Evolutionary conservation across 163 green algal species (phyloP), one percentile per base, ranked within the genome.

Genomic region (Scenedesmus sp.): DNA sequence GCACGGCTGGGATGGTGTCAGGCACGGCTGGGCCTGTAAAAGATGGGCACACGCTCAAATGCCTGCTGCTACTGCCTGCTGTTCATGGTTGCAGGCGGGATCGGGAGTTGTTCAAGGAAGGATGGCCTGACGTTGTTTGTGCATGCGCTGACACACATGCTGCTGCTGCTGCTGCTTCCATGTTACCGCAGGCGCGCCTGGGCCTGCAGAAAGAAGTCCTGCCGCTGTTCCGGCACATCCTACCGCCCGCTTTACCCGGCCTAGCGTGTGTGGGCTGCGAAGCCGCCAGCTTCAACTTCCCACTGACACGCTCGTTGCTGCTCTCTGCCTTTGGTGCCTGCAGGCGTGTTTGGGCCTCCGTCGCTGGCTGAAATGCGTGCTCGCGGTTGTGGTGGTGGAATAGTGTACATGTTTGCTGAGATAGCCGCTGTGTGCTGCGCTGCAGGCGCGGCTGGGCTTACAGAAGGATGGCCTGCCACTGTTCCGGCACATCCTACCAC

Each of bases 181-280:
- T 55, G 55, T 6, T 12, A 0, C 67, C 74, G 54, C 64, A 92
- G 84, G 88, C 90, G 18, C 74, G 52, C 46, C 91, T 95, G 18
- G 67, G 87, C 60, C 34, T 95, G n/a, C 91, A 94, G 86, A 77
- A 87, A 46, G 93, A 95, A 59, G 93, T 92, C 18, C 34, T 95
- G 26, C 92, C 92, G 60, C 90, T 95, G 73, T 95, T 94, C 88
- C 92, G 93, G 83, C 74, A 95, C 87, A 66, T 92, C 16, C 74
- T 94, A 79, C 60, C 55, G 23, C 93, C 93, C 0, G 23, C 62
- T 9, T 57, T 95, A 84, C 81, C 89, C 6, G 87, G 76, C 0
- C 90, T 95, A 12, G 92, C 90, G 1, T 95, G 94, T 85, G 84
- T 95, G 46, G 92, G 93, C n/a, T 64, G 74, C 18, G 92, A 94